Evolutionary conservation across 352 stramenopile species (phyloP), one percentile per base, ranked within the genome.

Genomic region (Phytophthora gonapodyides): DNA sequence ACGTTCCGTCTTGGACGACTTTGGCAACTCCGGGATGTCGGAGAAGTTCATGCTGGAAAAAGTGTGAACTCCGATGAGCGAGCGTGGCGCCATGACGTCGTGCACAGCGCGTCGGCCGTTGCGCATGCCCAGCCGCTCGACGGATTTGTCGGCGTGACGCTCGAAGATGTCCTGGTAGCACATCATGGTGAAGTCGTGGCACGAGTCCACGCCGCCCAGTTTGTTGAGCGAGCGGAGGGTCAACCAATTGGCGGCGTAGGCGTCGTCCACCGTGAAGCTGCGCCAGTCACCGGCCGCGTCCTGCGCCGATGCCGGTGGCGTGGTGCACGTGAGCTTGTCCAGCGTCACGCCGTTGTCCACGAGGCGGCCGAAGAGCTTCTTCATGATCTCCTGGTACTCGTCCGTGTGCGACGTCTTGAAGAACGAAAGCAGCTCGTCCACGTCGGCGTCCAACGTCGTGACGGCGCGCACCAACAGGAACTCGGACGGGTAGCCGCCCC

Each of bases 141-240:
- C 24, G 24, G 24, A 27, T 5, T 27, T 27, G 37, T 69, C 43
- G n/a, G 52, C 24, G 24, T 27, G 24, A 21, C 75, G 75, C 55
- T 86, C 64, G 61, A 85, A 89, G 21, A 71, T 60, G 54, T 89
- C 80, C 54, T 89, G 80, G 64, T 87, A 89, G 63, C 67, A 80
- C 10, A 82, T 67, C 47, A 89, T 71, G 5, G 78, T 89, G 47
- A 89, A 87, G 47, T 89, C 80, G 31, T 67, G 73, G 17, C 54
- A 57, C n/a, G 60, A 61, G 16, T 86, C 76, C 16, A 69, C 54
- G 7, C 67, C 55, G 10, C 67, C 64, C 15, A 82, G 35, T 31
- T 67, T 74, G 46, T 66, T 64, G 17, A 78, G 71, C 3, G 63
- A 38, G 13, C 71, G 65, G 27, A 89, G 56, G 21, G 78, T 64